Evolutionary conservation across 78 protist genomes (phyloP).

Genomic region (Dictyostelium intermedium): DNA sequence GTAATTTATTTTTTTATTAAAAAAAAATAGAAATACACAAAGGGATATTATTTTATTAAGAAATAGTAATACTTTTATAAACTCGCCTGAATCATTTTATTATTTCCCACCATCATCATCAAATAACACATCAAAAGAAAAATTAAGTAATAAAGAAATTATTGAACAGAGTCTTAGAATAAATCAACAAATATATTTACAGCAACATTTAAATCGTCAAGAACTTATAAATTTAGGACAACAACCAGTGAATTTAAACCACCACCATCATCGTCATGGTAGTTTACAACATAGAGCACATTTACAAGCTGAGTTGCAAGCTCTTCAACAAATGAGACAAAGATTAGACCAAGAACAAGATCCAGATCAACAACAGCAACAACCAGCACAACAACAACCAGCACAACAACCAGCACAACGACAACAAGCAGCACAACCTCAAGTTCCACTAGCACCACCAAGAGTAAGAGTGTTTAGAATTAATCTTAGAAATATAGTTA

Average conservation of each 20-base stretch:
- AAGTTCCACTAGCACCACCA: neutral
- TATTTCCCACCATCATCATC: neutral
- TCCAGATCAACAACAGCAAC: neutral
- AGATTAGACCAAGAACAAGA: neutral
- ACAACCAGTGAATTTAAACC: neutral
- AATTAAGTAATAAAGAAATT: neutral
- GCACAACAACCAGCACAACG: neutral
- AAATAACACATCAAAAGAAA: neutral
- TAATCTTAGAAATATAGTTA: neutral
- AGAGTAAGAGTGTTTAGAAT: slow-evolving; percentile 21
- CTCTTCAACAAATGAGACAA: neutral
- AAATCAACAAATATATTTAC: neutral
- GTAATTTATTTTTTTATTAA: neutral
- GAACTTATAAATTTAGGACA: neutral
- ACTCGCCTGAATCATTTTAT: neutral
- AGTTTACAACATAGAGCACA: neutral
- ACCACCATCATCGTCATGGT: neutral
- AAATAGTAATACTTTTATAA: neutral
- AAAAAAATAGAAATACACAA: neutral
- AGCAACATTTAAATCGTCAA: neutral
- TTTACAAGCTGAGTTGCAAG: neutral
- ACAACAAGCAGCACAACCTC: neutral
- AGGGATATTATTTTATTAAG: neutral
- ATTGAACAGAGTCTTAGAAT: neutral
- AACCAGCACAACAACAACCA: neutral